Conservation (phyloP, 2,329 filamentous ascomycete genomes). For the Hypoxylon sp. region DNA sequence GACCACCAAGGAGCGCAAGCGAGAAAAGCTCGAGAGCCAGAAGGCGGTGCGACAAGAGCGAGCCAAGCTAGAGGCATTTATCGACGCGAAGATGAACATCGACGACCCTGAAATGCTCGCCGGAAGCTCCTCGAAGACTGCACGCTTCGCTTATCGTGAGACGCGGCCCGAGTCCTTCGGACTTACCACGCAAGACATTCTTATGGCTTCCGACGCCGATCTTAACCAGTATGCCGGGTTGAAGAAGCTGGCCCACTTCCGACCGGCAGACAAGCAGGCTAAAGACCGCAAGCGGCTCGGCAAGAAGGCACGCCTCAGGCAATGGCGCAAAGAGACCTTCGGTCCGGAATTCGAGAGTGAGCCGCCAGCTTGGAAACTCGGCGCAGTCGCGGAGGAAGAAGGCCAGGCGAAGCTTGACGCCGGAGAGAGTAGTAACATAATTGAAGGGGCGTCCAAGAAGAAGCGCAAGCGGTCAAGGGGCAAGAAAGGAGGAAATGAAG, state of each 20-base stretch:
- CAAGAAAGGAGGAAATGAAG: constrained; percentile 51
- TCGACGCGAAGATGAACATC: constrained; percentile 85
- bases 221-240: constrained; percentile 93
- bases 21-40: constrained; percentile 71
- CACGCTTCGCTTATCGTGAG: constrained; percentile 91
- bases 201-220: constrained; percentile 85
- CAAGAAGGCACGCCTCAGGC: constrained; percentile 90
- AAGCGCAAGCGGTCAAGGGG: constrained; percentile 53
- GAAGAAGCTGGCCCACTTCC: constrained; percentile 94
- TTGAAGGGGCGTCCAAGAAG: constrained; percentile 56
- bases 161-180: constrained; percentile 92
- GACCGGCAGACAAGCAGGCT: constrained; percentile 89
- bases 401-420: constrained; percentile 25
- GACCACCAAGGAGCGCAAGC: constrained; percentile 72
- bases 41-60: constrained; percentile 85
- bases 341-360: constrained; percentile 70
- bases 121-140: constrained; percentile 47
- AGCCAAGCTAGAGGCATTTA: constrained; percentile 85
- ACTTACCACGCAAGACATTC: constrained; percentile 89
- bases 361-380: constrained; percentile 72
- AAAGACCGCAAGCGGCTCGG: constrained; percentile 89
- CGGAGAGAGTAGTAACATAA: constrained; percentile 52
- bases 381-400: constrained; percentile 54
- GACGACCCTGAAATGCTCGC: constrained; percentile 73
- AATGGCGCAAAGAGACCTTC: constrained; percentile 83